Conservation (phyloP, 2,329 filamentous ascomycete species). For the Ophiocordyceps camponoti-floridani region DNA sequence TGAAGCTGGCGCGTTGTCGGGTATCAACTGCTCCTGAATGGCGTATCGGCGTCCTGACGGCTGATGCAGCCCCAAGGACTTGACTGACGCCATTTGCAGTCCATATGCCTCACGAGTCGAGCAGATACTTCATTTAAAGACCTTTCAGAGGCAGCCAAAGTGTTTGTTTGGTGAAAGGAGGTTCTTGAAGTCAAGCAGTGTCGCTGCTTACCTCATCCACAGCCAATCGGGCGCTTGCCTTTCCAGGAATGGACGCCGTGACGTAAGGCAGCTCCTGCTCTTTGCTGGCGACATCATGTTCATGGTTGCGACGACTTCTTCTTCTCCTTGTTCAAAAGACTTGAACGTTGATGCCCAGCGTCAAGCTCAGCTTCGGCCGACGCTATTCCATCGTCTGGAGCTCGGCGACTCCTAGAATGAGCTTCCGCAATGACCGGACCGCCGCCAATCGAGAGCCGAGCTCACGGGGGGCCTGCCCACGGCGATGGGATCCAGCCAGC, state of each 20-base stretch:
- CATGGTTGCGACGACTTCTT: background rate
- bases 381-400: conserved; percentile 2
- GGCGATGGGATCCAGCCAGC: conserved; percentile 4
- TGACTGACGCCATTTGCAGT: conserved; percentile 65
- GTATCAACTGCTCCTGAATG: conserved; percentile 61
- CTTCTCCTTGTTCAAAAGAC: background rate
- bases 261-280: conserved; percentile 12
- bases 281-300: conserved; percentile 1
- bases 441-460: conserved; percentile 10
- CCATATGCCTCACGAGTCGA: conserved; percentile 11
- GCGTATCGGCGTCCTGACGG: conserved; percentile 72
- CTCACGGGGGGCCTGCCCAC: conserved; percentile 1
- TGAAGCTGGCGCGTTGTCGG: conserved; percentile 42
- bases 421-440: conserved; percentile 22
- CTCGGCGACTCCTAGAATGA: conserved; percentile 11
- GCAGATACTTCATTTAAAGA: background rate
- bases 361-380: conserved; percentile 2
- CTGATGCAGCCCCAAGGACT: conserved; percentile 79
- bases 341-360: background rate
- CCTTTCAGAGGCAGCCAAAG: background rate
- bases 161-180: background rate
- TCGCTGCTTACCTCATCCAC: background rate
- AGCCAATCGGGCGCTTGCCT: background rate
- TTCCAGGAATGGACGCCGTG: conserved; percentile 7
- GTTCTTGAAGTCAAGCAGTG: background rate